Base-by-base conservation (phyloP, 2,329 filamentous ascomycete genomes). In the Diaporthe ampelina region DNA sequence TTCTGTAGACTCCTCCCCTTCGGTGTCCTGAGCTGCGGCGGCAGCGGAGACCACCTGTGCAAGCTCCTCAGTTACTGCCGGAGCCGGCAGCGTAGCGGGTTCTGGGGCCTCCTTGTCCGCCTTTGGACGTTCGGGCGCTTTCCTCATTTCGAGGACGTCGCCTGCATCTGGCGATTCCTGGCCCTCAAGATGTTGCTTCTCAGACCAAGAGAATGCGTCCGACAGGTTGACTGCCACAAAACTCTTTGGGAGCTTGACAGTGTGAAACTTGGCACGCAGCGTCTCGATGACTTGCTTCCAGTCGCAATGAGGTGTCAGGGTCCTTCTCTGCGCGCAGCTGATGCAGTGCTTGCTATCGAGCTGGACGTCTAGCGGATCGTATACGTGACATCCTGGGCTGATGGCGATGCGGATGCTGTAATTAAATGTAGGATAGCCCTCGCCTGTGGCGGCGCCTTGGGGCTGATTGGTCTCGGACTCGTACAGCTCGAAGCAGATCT, bases 221-320 rank as follows among this genome's bases (percentile, higher is more conserved):
- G 90, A 91, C 13, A 92, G 81, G 78, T 92, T 92, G 76, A 92
- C 89, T 4, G 91, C 90, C 59, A 92, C 83, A 81, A 92, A 92
- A 1, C 89, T 91, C 83, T 92, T 92, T 70, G 91, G 91, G 17
- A 92, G 80, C 84, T 92, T 92, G 77, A 92, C 91, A 80, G 95
- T 95, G 81, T 98, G 94, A 81, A 99, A 98, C 80, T 98, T 98
- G 67, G 94, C 96, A 77, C 95, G 91, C 77, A 99, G 86, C 1
- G 95, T 98, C 84, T 98, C 95, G 78, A 99, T 94, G n/a, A 99
- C 94, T 79, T 96, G 91, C 84, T 97, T 96, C 96, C 97, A 99
- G 83, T 99, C 94, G 50, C 92, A 92, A 84, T 99, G 97, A 3
- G 94, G 91, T 4, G 96, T 98, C 79, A 99, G 86, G 81, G 94